Percentiles rank a stretch among this genome's conserved stretches.
Evolutionary conservation across 257 asterid species (phyloP).

Genomic region (Parsonsia alboflavescens): DNA sequence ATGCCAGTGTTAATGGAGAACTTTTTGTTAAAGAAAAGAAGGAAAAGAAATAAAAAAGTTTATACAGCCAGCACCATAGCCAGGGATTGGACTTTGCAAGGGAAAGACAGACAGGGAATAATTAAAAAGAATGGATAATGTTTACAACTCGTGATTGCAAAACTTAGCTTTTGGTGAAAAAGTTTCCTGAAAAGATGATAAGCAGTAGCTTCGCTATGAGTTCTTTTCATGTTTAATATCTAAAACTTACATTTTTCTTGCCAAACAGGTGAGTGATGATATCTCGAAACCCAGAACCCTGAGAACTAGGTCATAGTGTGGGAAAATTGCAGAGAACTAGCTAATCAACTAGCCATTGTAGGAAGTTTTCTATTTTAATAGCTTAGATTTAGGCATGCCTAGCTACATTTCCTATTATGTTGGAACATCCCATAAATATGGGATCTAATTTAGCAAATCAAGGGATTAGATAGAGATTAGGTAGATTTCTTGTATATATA

Average conservation of each 20-base stretch:
- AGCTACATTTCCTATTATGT: too few species aligned
- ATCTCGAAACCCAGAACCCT: background rate
- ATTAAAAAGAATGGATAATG: background rate
- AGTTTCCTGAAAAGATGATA: background rate
- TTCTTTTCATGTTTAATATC: background rate
- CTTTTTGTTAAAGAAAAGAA: background rate
- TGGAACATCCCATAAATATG: too few species aligned
- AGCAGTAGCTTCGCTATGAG: background rate
- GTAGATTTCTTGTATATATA: too few species aligned
- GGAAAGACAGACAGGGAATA: background rate
- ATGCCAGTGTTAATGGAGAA: background rate
- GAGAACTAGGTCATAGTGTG: background rate
- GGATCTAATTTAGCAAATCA: too few species aligned
- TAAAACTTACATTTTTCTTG: background rate
- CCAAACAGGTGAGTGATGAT: background rate
- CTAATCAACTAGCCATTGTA: too few species aligned
- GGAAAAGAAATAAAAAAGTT: background rate
- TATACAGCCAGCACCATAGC: background rate
- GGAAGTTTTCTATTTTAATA: too few species aligned
- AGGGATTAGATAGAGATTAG: too few species aligned
- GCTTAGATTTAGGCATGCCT: too few species aligned
- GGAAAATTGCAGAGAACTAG: too few species aligned
- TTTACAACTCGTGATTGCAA: background rate
- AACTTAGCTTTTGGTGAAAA: background rate
- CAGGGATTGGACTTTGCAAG: background rate